These are phyloP conservation scores for Coffea canephora DNA, from an alignment of 257 asterid genomes.

Conservation along the genomic window DNA sequence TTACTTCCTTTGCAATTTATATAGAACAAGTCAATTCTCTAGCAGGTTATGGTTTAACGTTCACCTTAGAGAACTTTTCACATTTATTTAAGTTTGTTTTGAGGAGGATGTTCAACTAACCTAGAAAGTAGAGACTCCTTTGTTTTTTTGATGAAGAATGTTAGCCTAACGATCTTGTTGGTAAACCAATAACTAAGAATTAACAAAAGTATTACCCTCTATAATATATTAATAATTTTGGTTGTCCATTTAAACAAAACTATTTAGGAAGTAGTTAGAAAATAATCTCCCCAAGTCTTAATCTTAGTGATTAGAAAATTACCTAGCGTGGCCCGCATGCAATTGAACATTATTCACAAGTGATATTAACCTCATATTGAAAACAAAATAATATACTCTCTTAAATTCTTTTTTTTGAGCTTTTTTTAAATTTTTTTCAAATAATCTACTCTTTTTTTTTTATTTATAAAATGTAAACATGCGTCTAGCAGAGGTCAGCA, in stretches of 20 bases:
- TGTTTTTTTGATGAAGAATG: conserved; percentile 28
- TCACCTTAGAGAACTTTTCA: conserved; percentile 5
- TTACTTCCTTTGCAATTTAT: conserved; percentile 7
- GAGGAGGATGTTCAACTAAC: conserved; percentile 58
- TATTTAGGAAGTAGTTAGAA: not conserved
- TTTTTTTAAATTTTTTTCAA: too few relatives aligned
- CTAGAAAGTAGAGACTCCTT: conserved; percentile 1
- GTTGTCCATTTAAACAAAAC: not conserved
- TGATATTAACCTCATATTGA: too few relatives aligned
- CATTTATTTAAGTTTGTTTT: conserved; percentile 12
- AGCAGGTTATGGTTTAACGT: conserved; percentile 6
- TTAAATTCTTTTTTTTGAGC: too few relatives aligned
- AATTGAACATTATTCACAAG: not conserved
- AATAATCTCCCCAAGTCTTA: not conserved
- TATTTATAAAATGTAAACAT: too few relatives aligned
- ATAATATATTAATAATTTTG: not conserved
- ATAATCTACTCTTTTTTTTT: too few relatives aligned
- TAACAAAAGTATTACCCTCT: not conserved
- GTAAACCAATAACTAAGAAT: conserved; percentile 35
- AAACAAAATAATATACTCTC: too few relatives aligned
- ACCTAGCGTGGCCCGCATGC: not conserved
- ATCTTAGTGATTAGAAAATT: not conserved
- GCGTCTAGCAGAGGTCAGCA: too few relatives aligned
- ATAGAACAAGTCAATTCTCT: not conserved
- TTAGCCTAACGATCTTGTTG: conserved; percentile 42